Evolutionary conservation across 225 moss, liverwort and hornwort species (phyloP), one percentile per base, ranked within the genome.

Genomic region (Pleurozium schreberi): DNA sequence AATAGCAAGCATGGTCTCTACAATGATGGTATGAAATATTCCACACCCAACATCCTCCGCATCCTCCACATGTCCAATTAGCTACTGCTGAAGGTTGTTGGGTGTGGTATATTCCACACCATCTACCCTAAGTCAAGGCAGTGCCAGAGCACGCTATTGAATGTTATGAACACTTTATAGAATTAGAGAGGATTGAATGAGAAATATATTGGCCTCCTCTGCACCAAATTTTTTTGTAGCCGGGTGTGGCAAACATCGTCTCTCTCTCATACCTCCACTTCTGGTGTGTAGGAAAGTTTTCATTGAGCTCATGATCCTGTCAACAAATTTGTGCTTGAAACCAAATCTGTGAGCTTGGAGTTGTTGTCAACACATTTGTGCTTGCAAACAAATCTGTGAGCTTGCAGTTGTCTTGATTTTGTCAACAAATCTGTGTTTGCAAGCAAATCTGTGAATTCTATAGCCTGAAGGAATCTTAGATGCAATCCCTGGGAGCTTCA

Each of bases 201-300:
- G n/a, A n/a, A n/a, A n/a, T n/a, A n/a, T n/a, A n/a, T n/a, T 5
- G 22, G 12, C n/a, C 5, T 68, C 67, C 21, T 36, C 18, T 36
- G 10, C 19, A 65, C 5, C 19, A 3, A 66, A 36, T 34, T 36
- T 66, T 66, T 66, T 2, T 25, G 7, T 64, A 62, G 14, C 62
- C 14, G 4, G 1, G 30, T 2, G 8, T 3, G 2, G 28, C 16
- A 33, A 65, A 65, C 9, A 65, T 65, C 65, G 18, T 65, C 9
- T 65, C 25, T 65, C 9, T 65, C 25, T 14, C 6, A 0, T 14
- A 14, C 42, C 26, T 70, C 70, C 14, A 25, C 26, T 42, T 42
- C 21, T 4, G 3, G 7, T 42, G 26, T 0, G 0, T 0, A 7
- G 2, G 18, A 5, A 45, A 73, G 10, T 28, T 45, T 45, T 45